Conservation (phyloP, 305 asterid genomes). For the Rubia tinctorum region DNA sequence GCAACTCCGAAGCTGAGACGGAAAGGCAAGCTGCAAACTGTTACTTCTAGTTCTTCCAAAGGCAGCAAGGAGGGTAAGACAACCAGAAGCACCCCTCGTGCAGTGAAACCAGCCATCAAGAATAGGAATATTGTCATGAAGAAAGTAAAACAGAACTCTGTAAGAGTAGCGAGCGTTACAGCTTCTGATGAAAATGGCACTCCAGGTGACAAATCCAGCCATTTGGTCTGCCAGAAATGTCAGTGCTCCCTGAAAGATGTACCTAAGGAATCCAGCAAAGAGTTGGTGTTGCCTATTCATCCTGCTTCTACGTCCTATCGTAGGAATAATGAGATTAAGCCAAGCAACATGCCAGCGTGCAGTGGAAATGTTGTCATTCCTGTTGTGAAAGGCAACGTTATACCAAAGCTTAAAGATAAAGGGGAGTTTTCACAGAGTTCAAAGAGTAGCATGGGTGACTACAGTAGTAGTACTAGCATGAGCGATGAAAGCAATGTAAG, state of each 20-base stretch:
- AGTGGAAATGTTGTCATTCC: slow-evolving; percentile 29
- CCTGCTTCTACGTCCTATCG: slow-evolving; percentile 21
- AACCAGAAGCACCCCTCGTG: slow-evolving; percentile 38
- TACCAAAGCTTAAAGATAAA: slow-evolving; percentile 49
- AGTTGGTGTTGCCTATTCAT: slow-evolving; percentile 21
- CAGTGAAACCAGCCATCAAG: slow-evolving; percentile 49
- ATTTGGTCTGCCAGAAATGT: slow-evolving; percentile 73
- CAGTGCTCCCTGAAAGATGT: slow-evolving; percentile 60
- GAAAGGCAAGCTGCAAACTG: slow-evolving; percentile 49
- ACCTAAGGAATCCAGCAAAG: slow-evolving; percentile 29
- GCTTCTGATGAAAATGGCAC: slow-evolving; percentile 27
- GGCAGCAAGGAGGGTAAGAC: slow-evolving; percentile 46
- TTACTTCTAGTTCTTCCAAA: slow-evolving; percentile 41
- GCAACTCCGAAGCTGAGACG: slow-evolving; percentile 49
- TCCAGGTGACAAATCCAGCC: slow-evolving; percentile 28
- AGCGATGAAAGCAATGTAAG: slow-evolving; percentile 80
- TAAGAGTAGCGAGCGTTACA: slow-evolving; percentile 21
- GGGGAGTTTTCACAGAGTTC: slow-evolving; percentile 80
- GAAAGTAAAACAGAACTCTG: slow-evolving; percentile 49
- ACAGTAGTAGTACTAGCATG: slow-evolving; percentile 76
- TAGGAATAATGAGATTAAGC: slow-evolving; percentile 27
- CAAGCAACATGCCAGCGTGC: slow-evolving; percentile 26
- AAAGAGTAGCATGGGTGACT: slow-evolving; percentile 80
- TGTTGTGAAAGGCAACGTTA: slow-evolving; percentile 27
- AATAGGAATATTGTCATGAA: slow-evolving; percentile 47